Percentiles rank a stretch among this genome's conserved stretches.
Conservation (phyloP, 305 asterid genomes). For the Fraxinus sp. region DNA sequence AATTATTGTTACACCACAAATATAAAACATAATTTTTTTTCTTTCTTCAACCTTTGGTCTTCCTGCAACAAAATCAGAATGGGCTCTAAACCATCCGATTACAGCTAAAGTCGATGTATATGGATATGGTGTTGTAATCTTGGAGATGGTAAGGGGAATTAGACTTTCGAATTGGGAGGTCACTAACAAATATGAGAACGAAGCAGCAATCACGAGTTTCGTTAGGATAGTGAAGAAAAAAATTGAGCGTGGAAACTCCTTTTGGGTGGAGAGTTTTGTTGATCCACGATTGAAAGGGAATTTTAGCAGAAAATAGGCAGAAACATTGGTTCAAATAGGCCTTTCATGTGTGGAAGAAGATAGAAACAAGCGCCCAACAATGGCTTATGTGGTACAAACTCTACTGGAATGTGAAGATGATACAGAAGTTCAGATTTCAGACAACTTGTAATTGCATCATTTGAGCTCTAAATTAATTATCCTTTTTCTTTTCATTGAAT, state of each 20-base stretch:
- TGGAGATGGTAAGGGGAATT: constrained; percentile 33
- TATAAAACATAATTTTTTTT: too few relatives aligned
- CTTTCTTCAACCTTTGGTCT: too few relatives aligned
- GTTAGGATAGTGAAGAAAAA: background rate
- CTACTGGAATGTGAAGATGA: constrained; percentile 29
- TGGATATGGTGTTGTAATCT: constrained; percentile 31
- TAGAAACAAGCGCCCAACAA: constrained; percentile 34
- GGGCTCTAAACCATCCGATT: constrained; percentile 25
- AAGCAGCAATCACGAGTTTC: constrained; percentile 14
- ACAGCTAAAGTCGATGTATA: constrained; percentile 34
- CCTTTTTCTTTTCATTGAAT: background rate
- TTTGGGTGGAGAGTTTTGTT: constrained; percentile 35
- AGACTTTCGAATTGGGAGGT: constrained; percentile 28
- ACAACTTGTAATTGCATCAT: background rate
- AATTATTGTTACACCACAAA: too few relatives aligned
- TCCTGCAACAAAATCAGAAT: constrained; percentile 16
- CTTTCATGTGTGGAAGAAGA: constrained; percentile 36
- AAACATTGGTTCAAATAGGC: constrained; percentile 25
- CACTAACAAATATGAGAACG: constrained; percentile 9
- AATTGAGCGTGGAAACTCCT: constrained; percentile 8
- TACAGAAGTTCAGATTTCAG: background rate
- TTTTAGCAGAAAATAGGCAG: constrained; percentile 25
- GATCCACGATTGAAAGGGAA: constrained; percentile 35
- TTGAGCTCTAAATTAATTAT: too few relatives aligned
- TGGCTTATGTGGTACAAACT: constrained; percentile 33